A percentile compares a stretch with the other conserved stretches of the same genome.
phyloP scores from a whole-genome alignment of 306 rosid species.

The Aeschynomene evenia region DNA sequence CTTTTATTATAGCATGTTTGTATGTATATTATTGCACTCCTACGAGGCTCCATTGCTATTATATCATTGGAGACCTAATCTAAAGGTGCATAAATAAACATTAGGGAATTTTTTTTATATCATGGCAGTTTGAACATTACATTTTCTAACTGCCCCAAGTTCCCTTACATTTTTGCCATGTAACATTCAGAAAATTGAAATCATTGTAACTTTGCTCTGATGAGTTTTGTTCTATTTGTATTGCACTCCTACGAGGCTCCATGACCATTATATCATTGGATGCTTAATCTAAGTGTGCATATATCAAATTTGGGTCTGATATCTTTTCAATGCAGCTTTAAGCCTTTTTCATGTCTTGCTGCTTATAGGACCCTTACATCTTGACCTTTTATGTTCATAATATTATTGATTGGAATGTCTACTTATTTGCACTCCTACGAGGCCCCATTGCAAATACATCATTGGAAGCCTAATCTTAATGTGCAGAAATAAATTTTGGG shows the following conservation, averaged over 20 bases:
- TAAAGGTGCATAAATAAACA: background rate
- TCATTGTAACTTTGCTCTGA: background rate
- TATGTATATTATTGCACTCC: background rate
- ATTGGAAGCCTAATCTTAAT: background rate
- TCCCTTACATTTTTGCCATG: background rate
- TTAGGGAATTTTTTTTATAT: background rate
- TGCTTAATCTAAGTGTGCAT: background rate
- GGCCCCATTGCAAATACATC: background rate
- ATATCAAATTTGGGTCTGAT: background rate
- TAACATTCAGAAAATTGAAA: background rate
- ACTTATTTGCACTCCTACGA: background rate
- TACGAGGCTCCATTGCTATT: conserved; percentile 13
- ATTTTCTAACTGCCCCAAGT: background rate
- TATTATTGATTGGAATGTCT: too few species aligned
- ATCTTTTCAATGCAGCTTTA: background rate
- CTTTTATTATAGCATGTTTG: background rate
- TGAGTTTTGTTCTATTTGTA: background rate
- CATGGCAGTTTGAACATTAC: background rate
- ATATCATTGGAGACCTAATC: conserved; percentile 4
- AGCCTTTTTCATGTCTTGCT: background rate
- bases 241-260: conserved; percentile 18
- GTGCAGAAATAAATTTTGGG: background rate
- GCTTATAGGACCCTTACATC: background rate
- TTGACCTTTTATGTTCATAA: background rate
- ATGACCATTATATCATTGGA: background rate